These are phyloP conservation scores for Vanilla planifolia DNA, from an alignment of 106 monocot genomes.

Conservation along the genomic window DNA sequence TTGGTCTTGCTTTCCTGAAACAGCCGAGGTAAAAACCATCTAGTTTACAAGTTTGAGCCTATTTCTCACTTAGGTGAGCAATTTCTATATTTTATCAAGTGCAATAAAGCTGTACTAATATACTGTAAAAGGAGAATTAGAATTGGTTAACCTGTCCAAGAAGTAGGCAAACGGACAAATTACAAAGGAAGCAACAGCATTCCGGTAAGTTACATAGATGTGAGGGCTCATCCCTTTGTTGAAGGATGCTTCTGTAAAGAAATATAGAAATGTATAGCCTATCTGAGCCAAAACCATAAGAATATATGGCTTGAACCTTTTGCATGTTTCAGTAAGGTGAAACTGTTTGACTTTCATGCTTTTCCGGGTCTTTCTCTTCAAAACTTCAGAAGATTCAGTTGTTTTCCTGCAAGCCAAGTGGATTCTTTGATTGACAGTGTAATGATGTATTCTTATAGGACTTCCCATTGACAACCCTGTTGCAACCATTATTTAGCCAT, in stretches of 20 bases:
- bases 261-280: constrained; percentile 80
- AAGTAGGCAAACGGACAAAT: constrained; percentile 79
- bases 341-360: constrained; percentile 1
- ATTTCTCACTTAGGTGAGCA: background rate
- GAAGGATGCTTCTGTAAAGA: constrained; percentile 87
- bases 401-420: background rate
- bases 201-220: constrained; percentile 75
- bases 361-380: background rate
- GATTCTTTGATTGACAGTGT: background rate
- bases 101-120: too few species aligned
- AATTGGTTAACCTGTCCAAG: constrained; percentile 55
- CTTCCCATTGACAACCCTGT: background rate
- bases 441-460: background rate
- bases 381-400: background rate
- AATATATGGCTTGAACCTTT: constrained; percentile 63
- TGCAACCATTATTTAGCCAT: too few species aligned
- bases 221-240: constrained; percentile 65
- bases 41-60: background rate
- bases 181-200: constrained; percentile 39
- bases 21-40: background rate
- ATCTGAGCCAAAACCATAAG: constrained; percentile 68
- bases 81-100: background rate
- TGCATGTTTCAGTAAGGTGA: constrained; percentile 14
- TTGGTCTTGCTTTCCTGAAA: constrained; percentile 69
- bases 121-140: background rate